phyloP scores from a whole-genome alignment of 805 yeast species.

The Lipomyces oligophaga region DNA sequence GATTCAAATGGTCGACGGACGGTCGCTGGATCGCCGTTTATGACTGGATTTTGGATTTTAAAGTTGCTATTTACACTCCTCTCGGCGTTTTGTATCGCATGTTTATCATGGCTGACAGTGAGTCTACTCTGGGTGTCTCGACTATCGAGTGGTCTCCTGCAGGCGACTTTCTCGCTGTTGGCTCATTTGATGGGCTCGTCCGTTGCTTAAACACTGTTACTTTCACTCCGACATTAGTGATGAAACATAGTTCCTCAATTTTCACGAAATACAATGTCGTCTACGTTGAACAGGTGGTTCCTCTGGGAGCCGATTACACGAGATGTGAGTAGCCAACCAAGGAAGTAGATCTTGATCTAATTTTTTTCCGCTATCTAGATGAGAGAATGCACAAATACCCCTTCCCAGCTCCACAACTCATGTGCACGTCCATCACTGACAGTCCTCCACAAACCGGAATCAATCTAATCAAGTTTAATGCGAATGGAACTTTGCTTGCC shows the following conservation, averaged over 20 bases:
- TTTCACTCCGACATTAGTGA: slow-evolving; percentile 27
- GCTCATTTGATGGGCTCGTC: slow-evolving; percentile 22
- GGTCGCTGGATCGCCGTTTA: slow-evolving; percentile 27
- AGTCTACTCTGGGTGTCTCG: slow-evolving; percentile 16
- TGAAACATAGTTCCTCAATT: slow-evolving; percentile 10
- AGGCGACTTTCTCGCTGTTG: slow-evolving; percentile 18
- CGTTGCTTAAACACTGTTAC: slow-evolving; percentile 23
- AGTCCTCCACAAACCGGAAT: slow-evolving; percentile 24
- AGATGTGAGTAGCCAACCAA: slow-evolving; percentile 7
- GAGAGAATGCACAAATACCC: slow-evolving; percentile 12
- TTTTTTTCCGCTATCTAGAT: slow-evolving; percentile 5
- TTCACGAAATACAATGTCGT: slow-evolving; percentile 8
- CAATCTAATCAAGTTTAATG: slow-evolving; percentile 16
- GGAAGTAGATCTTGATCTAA: no score
- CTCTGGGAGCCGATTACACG: no score
- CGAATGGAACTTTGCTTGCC: slow-evolving; percentile 23
- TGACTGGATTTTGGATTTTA: slow-evolving; percentile 14
- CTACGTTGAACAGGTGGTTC: slow-evolving; percentile 23
- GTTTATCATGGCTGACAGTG: slow-evolving; percentile 8
- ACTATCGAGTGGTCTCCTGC: slow-evolving; percentile 26
- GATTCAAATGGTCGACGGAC: slow-evolving; percentile 25
- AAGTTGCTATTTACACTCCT: slow-evolving; percentile 21
- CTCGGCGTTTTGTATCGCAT: slow-evolving; percentile 17
- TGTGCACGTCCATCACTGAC: slow-evolving; percentile 6
- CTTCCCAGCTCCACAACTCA: slow-evolving; percentile 14